phyloP scores from a whole-genome alignment of 257 asterid genomes.

The Przewalskia tangutica region DNA sequence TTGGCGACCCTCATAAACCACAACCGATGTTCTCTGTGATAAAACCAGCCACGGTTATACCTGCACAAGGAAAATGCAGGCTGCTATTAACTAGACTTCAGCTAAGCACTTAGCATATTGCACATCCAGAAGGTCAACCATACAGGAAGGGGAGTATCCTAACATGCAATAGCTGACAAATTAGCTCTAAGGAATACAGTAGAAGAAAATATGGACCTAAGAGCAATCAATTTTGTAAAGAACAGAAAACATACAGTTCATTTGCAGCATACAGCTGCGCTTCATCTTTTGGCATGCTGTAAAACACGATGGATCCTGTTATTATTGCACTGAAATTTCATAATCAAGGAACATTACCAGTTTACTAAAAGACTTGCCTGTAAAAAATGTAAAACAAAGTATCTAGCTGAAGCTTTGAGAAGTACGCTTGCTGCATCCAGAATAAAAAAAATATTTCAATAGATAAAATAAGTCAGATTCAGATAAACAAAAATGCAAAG shows the following conservation, averaged over 20 bases:
- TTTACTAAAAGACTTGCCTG: conserved; percentile 33
- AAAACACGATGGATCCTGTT: conserved; percentile 12
- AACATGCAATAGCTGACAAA: background rate
- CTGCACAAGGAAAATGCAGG: conserved; percentile 21
- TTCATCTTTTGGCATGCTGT: conserved; percentile 91
- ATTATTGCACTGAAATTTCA: background rate
- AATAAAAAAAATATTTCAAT: background rate
- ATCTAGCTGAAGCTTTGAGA: conserved; percentile 53
- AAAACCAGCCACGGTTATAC: conserved; percentile 74
- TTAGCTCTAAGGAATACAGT: background rate
- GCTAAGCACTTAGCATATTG: background rate
- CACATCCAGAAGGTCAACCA: background rate
- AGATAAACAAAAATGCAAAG: background rate
- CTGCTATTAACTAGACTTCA: background rate
- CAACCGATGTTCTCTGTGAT: conserved; percentile 54
- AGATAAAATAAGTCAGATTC: background rate
- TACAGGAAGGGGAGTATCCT: background rate
- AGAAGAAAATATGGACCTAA: background rate
- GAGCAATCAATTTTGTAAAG: background rate
- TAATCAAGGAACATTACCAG: background rate
- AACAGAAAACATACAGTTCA: conserved; percentile 55
- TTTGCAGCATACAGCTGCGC: conserved; percentile 82
- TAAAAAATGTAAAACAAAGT: conserved; percentile 70
- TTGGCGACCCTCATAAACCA: conserved; percentile 62
- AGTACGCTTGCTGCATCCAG: conserved; percentile 49